phyloP scores from a whole-genome alignment of 495 filamentous ascomycete genomes.

The Daldinia loculata region DNA sequence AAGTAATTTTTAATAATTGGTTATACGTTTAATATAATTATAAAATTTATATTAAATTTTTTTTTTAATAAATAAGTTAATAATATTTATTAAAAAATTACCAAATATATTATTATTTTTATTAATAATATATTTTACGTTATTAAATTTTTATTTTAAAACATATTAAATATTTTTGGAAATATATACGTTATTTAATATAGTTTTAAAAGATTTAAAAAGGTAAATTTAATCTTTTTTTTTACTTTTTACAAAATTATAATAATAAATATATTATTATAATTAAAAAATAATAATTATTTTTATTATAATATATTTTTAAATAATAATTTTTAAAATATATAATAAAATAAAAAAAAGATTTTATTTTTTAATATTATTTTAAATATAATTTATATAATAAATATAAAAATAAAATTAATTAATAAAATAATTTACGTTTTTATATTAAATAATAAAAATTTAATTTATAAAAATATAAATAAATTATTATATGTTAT shows the following conservation, averaged over 20 bases:
- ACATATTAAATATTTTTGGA: neutral
- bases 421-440: too few relatives aligned
- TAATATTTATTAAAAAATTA: neutral
- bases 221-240: neutral
- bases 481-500: too few relatives aligned
- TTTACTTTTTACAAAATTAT: neutral
- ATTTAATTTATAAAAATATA: too few relatives aligned
- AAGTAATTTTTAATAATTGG: neutral
- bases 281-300: neutral
- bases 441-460: too few relatives aligned
- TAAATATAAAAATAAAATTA: neutral
- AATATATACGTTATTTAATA: neutral
- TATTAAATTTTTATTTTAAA: neutral
- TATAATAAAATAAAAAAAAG: neutral
- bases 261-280: neutral
- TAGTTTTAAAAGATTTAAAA: neutral
- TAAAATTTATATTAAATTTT: neutral
- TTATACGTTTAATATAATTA: neutral
- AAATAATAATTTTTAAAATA: neutral
- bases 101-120: neutral
- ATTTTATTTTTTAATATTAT: neutral
- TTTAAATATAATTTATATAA: neutral
- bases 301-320: neutral
- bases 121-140: neutral
- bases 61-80: neutral